Conservation (phyloP, 2,329 filamentous ascomycete genomes). For the Beauveria pseudobassiana region DNA sequence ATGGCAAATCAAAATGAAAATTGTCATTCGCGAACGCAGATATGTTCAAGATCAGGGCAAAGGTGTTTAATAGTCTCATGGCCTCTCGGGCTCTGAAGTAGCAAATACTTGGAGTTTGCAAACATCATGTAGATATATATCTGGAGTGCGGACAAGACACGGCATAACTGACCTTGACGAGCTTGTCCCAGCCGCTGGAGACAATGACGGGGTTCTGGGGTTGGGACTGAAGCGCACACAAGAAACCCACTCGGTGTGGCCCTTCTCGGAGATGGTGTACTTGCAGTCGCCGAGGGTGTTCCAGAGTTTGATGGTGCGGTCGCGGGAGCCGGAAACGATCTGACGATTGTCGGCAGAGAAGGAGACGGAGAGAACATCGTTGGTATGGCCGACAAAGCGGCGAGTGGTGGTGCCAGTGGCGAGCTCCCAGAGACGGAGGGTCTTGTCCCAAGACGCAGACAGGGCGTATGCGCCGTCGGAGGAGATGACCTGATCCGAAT, state of each 20-base stretch:
- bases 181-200: constrained; percentile 98
- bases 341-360: constrained; percentile 99
- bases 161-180: constrained; percentile 83
- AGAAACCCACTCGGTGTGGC: constrained; percentile 99
- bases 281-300: constrained; percentile 99
- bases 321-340: constrained; percentile 97
- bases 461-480: constrained; percentile 99
- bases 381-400: constrained; percentile 98
- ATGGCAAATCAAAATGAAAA: background rate
- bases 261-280: constrained; percentile 99
- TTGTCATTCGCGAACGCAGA: constrained; percentile 13
- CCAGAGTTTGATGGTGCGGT: constrained; percentile 99
- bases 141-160: background rate
- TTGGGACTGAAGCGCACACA: constrained; percentile 99
- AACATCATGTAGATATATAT: constrained; percentile 69
- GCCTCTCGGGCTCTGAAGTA: constrained; percentile 98
- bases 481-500: constrained; percentile 74
- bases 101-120: constrained; percentile 92
- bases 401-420: constrained; percentile 94
- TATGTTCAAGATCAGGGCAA: constrained; percentile 63
- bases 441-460: constrained; percentile 99
- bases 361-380: constrained; percentile 98
- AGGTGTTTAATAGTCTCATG: constrained; percentile 95
- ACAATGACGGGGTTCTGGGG: constrained; percentile 99
- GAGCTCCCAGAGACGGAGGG: constrained; percentile 98